Conservation (phyloP, 139 green algal genomes). For the Tetradesmus obliquus region DNA sequence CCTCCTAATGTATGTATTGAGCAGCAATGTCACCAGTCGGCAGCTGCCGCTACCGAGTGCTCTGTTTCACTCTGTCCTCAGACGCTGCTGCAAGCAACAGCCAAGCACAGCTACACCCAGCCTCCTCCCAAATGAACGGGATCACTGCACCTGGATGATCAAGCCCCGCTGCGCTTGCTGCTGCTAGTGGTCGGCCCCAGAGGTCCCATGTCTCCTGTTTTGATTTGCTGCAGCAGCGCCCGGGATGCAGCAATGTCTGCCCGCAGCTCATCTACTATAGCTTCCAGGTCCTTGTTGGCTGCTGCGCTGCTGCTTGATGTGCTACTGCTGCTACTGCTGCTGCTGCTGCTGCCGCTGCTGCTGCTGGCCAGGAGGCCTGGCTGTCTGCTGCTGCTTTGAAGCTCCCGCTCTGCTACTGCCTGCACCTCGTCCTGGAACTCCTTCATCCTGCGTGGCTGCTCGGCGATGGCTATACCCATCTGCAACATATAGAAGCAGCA, state of each 20-base stretch:
- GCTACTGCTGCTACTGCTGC: neutral
- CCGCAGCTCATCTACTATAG: conserved; percentile 34
- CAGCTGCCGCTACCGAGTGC: too few species aligned
- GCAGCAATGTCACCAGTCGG: too few species aligned
- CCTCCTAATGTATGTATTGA: too few species aligned
- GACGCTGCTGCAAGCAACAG: too few species aligned
- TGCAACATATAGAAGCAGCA: neutral
- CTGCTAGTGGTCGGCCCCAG: neutral
- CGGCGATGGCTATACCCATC: neutral
- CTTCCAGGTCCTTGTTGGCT: neutral
- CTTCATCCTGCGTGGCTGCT: neutral
- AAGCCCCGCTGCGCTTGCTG: neutral
- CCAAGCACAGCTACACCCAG: too few species aligned
- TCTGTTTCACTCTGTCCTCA: too few species aligned
- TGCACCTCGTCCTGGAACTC: conserved; percentile 30
- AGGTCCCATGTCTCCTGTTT: neutral
- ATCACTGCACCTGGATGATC: too few species aligned
- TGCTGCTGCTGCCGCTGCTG: neutral
- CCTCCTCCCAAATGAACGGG: too few species aligned
- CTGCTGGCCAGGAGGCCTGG: neutral
- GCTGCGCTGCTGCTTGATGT: neutral
- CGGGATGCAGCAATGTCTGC: conserved; percentile 40
- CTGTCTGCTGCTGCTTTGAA: neutral
- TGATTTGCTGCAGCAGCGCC: conserved; percentile 36
- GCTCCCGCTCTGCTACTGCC: neutral